Base-by-base conservation (phyloP, 2,329 filamentous ascomycete genomes). In the Geosmithia flava region DNA sequence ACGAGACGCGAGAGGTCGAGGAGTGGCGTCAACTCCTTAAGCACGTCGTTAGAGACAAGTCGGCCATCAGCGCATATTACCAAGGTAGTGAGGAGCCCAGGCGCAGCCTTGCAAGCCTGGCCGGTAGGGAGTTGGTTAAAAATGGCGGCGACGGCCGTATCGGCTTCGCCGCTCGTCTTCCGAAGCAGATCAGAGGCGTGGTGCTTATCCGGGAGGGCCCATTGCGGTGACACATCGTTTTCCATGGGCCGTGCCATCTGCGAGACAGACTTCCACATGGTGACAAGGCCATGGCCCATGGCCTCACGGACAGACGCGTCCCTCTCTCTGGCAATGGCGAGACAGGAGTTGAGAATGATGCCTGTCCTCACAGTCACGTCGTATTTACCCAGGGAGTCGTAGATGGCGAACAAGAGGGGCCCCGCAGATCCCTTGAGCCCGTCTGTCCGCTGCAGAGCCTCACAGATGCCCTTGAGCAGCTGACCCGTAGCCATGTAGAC, bases 261-360 rank as follows among this genome's bases (percentile, higher is more conserved):
- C 1, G 66, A 64, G 15, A 67, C 50, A 48, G 65, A 62, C 53
- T 61, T 59, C 66, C 66, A 68, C 47, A 67, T 49, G 13, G 56
- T 55, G 29, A 65, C 40, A 4, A 67, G 54, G 50, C 67, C 62
- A 0, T 55, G 47, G 41, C 60, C 45, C 17, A 62, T 20, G 42
- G 30, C 46, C 1, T 45, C 49, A 20, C 58, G 56, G 6, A 52
- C 41, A 13, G 43, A 30, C 16, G 40, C 19, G 29, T 55, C 50
- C 40, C 54, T 53, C 3, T 41, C n/a, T n/a, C 49, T 47, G n/a
- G 52, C 33, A 42, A 59, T 45, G 8, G 33, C 49, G 27, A 55
- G 54, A 50, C 64, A 67, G 27, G 66, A 51, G 43, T 54, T 64
- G 43, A 66, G 48, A 2, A 65, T 55, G 16, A 67, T 56, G 47